Evolutionary conservation across 768 basidiomycete species (phyloP), one percentile per base, ranked within the genome.

Genomic region (Termitomyces sp.): DNA sequence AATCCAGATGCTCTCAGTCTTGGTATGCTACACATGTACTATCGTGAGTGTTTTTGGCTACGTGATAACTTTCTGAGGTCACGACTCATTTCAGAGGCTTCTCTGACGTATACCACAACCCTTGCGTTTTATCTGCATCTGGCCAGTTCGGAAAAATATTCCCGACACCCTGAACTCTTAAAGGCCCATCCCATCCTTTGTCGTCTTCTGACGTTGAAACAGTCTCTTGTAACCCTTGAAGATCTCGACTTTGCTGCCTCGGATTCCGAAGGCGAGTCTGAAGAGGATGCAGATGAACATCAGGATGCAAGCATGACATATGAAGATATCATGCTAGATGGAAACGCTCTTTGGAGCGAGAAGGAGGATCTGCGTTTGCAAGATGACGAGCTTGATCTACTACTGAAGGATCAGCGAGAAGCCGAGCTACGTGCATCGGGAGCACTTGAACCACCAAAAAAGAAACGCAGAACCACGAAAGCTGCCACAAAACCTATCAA

Each of bases 51-150:
- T 41, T 39, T 5, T 12, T 20, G 4, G 54, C 39, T 31, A 5
- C 44, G 47, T 44, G 2, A 34, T 31, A 12, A 46, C 20, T 18
- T 29, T 16, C 34, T 55, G 10, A 56, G 34, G 18, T 46, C 5
- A 57, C 42, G 13, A 45, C 34, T 22, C 16, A 42, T 57, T 50
- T 41, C 51, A 98, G 95, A 98, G 78, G 82, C 94, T 1, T 77
- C 96, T 2, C 75, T 97, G 37, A 92, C 94, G 9, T 98, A 98
- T 67, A 81, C 91, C 20, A 91, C 94, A 0, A 87, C 86, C 2
- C 85, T 98, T 46, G 90, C 94, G 1, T 98, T 94, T 74, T 98
- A 96, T 73, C 75, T 98, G 41, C 85, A 94, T 69, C 78, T 98
- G n/a, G 84, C 90, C 18, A 77, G 89, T 24, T 81, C 80, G 41